A percentile compares a stretch with the other conserved stretches of the same genome.
Evolutionary conservation across 257 asterid species (phyloP).

Genomic region (Solanum habrochaites): DNA sequence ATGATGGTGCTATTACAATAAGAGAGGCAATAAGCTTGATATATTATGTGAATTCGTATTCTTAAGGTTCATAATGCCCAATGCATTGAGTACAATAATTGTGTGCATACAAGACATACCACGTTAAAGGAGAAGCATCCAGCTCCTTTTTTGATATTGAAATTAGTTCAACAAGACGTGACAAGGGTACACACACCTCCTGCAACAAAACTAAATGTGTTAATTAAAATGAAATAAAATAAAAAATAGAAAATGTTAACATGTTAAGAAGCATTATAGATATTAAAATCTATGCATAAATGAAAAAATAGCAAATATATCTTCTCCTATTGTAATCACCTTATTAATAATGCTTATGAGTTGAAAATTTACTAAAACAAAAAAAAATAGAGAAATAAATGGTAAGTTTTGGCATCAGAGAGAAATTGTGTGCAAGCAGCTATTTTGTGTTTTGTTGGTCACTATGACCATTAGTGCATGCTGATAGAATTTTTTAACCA

Average conservation of each 20-base stretch:
- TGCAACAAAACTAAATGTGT: conserved; percentile 11
- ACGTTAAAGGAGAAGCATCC: conserved; percentile 63
- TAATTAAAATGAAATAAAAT: neutral
- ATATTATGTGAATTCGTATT: neutral
- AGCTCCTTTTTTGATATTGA: conserved; percentile 69
- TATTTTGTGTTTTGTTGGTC: no score
- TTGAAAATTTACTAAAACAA: neutral
- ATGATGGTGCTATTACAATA: conserved; percentile 56
- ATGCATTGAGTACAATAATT: neutral
- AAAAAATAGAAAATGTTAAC: neutral
- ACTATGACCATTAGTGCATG: no score
- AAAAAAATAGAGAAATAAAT: no score
- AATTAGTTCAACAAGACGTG: conserved; percentile 74
- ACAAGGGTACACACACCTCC: conserved; percentile 93
- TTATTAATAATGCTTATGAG: neutral
- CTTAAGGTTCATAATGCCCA: neutral
- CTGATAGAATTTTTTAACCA: neutral
- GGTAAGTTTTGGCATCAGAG: no score
- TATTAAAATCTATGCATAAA: neutral
- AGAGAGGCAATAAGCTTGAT: neutral
- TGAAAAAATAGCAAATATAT: neutral
- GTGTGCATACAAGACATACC: conserved; percentile 27
- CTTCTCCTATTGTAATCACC: neutral
- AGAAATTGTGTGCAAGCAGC: no score
- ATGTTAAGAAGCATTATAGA: neutral